A percentile compares a stretch with the other conserved stretches of the same genome.
These are phyloP conservation scores for Cystobasidium ongulense DNA, from an alignment of 768 basidiomycete species.

Conservation along the genomic window DNA sequence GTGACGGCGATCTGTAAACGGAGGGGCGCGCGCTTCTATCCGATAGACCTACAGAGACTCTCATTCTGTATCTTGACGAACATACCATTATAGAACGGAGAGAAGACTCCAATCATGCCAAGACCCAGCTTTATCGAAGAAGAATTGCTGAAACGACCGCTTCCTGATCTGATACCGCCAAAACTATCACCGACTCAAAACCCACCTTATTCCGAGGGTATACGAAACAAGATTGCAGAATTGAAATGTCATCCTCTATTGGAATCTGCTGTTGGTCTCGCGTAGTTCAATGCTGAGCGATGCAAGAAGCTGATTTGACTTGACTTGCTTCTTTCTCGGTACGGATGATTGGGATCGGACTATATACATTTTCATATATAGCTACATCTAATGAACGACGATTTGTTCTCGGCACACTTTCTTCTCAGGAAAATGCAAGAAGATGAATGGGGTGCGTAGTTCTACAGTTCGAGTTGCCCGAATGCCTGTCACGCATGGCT, in stretches of 20 bases:
- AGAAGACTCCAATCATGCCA: not conserved
- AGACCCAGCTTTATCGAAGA: conserved; percentile 15
- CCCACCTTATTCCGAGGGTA: conserved; percentile 31
- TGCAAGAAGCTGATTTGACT: not conserved
- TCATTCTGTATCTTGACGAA: too few relatives aligned
- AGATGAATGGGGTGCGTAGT: conserved; percentile 40
- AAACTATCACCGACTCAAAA: conserved; percentile 33
- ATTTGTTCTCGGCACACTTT: conserved; percentile 41
- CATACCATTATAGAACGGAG: not conserved
- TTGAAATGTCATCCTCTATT: conserved; percentile 37
- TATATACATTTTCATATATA: not conserved
- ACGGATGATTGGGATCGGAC: not conserved
- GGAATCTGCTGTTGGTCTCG: conserved; percentile 27
- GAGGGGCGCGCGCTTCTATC: too few relatives aligned
- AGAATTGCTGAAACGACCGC: conserved; percentile 33
- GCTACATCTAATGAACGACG: conserved; percentile 41
- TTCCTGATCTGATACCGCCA: conserved; percentile 34
- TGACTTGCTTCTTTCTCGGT: not conserved
- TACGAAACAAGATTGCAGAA: conserved; percentile 35
- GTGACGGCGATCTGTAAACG: too few relatives aligned
- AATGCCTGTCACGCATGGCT: not conserved
- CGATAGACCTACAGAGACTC: too few relatives aligned
- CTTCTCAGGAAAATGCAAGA: conserved; percentile 40
- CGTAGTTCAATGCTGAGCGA: not conserved
- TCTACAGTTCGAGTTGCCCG: conserved; percentile 15